Conservation (phyloP, 2,329 filamentous ascomycete species). For the Aspergillus flavus region DNA sequence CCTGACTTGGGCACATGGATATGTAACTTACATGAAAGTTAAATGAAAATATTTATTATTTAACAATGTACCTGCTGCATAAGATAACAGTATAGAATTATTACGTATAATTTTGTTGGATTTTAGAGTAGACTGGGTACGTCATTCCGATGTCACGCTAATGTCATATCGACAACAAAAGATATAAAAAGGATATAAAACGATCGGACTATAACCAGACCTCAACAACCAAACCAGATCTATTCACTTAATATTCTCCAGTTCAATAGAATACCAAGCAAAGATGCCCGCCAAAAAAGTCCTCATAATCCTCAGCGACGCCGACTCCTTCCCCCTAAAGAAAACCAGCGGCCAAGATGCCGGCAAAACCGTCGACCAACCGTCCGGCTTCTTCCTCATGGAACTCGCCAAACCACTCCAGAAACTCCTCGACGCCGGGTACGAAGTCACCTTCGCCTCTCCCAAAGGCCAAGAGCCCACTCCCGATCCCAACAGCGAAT, state of each 20-base stretch:
- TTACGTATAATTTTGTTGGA: too few relatives aligned
- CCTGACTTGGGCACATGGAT: too few relatives aligned
- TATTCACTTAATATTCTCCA: too few relatives aligned
- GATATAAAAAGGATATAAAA: not conserved
- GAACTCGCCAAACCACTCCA: conserved; percentile 43
- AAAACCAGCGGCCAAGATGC: conserved; percentile 28
- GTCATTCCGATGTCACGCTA: conserved; percentile 28
- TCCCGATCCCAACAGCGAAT: conserved; percentile 47
- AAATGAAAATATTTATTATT: too few relatives aligned
- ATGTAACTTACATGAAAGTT: too few relatives aligned
- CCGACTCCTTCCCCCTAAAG: conserved; percentile 40
- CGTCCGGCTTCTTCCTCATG: conserved; percentile 43
- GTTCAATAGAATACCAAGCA: not conserved
- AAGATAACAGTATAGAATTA: too few relatives aligned
- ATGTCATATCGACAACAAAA: too few relatives aligned
- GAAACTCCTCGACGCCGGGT: conserved; percentile 40
- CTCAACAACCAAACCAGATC: too few relatives aligned
- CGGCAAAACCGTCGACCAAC: conserved; percentile 31
- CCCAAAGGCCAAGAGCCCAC: conserved; percentile 46
- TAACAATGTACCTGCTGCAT: too few relatives aligned
- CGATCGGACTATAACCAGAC: not conserved
- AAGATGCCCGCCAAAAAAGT: conserved; percentile 41
- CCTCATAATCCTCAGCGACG: conserved; percentile 50
- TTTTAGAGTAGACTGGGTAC: conserved; percentile 38
- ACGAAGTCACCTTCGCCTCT: conserved; percentile 51